Conservation (phyloP, 768 basidiomycete species). For the Trametes maxima region DNA sequence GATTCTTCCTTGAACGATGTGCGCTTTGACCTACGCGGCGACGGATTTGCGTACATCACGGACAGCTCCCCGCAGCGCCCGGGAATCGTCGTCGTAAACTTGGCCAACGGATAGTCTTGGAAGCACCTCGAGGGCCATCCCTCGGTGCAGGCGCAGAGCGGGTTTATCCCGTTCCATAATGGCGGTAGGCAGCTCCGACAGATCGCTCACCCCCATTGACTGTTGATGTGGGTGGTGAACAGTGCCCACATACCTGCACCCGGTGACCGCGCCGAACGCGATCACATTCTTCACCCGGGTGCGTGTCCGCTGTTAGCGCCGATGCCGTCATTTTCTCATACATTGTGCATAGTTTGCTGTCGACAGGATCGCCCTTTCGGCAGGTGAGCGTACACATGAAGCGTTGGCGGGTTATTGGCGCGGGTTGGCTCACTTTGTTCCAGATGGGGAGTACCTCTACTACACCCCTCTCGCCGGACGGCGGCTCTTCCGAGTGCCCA, state of each 20-base stretch:
- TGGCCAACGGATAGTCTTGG: constrained; percentile 23
- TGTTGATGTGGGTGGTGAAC: neutral
- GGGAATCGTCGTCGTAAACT: constrained; percentile 16
- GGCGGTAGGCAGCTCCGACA: constrained; percentile 5
- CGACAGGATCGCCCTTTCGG: constrained; percentile 22
- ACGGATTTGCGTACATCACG: constrained; percentile 22
- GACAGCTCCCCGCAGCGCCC: constrained; percentile 19
- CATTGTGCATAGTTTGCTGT: constrained; percentile 14
- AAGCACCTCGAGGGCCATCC: constrained; percentile 18
- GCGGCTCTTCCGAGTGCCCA: constrained; percentile 13
- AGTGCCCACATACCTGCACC: constrained; percentile 19
- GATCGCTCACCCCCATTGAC: neutral
- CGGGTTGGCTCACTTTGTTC: neutral
- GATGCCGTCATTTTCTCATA: neutral
- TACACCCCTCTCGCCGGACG: constrained; percentile 15
- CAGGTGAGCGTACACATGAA: constrained; percentile 3
- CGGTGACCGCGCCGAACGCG: constrained; percentile 1
- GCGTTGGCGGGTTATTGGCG: neutral
- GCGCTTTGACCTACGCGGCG: constrained; percentile 24
- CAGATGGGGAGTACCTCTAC: constrained; percentile 22
- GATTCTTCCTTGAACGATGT: constrained; percentile 28
- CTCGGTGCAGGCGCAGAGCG: neutral
- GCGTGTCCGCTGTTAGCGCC: neutral
- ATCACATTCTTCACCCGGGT: constrained; percentile 17
- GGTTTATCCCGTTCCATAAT: constrained; percentile 19